phyloP scores from a whole-genome alignment of 2,329 filamentous ascomycete genomes.

The Sclerotinia trifoliorum region DNA sequence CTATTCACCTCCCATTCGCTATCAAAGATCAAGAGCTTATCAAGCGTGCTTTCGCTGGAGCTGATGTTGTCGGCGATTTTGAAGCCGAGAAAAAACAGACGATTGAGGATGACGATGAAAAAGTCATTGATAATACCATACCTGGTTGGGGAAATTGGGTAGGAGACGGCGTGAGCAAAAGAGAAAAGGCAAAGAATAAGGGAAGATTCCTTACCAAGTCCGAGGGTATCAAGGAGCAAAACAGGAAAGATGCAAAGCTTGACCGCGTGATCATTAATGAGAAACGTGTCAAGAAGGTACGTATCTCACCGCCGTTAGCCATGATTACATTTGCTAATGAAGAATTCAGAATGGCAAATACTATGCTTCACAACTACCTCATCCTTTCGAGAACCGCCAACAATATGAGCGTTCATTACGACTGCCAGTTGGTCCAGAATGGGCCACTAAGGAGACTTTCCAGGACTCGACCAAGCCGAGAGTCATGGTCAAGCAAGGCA shows the following conservation, averaged over 20 bases:
- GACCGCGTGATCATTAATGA: constrained; percentile 89
- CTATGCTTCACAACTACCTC: constrained; percentile 77
- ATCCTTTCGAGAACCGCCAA: constrained; percentile 81
- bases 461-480: constrained; percentile 86
- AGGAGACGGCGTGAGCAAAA: constrained; percentile 75
- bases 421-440: constrained; percentile 87
- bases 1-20: constrained; percentile 54
- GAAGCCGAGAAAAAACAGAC: constrained; percentile 72
- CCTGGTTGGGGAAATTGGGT: constrained; percentile 95
- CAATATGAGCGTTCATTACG: constrained; percentile 90
- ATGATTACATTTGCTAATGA: constrained; percentile 13
- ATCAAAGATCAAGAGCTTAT: constrained; percentile 67
- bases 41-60: constrained; percentile 80
- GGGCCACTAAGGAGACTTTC: constrained; percentile 94
- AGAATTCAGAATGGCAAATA: constrained; percentile 74
- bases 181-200: constrained; percentile 62
- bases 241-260: constrained; percentile 79
- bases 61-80: constrained; percentile 81
- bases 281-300: constrained; percentile 82
- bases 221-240: constrained; percentile 71
- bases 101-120: constrained; percentile 75
- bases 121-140: constrained; percentile 78
- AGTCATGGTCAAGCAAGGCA: constrained; percentile 84
- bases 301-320: constrained; percentile 25
- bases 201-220: constrained; percentile 62